phyloP scores from a whole-genome alignment of 257 asterid species.

The Anisodus tanguticus region DNA sequence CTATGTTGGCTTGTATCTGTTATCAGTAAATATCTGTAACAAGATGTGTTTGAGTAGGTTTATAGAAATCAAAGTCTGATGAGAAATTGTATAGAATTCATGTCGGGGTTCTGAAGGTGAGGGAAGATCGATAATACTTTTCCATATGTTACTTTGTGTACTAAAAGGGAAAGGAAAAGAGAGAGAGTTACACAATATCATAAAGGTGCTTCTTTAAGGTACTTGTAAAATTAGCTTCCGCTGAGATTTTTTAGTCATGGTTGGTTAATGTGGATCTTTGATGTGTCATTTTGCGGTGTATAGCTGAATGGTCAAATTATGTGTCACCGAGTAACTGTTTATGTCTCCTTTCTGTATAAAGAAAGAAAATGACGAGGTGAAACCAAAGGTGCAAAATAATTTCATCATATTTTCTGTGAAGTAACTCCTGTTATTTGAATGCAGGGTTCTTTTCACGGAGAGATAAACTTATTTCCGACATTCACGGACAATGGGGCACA shows the following conservation, averaged over 20 bases:
- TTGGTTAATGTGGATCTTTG: conserved; percentile 8
- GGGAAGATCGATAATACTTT: not conserved
- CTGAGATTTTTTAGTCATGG: not conserved
- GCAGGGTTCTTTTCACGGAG: conserved; percentile 42
- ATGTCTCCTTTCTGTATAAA: not conserved
- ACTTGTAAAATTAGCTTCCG: not conserved
- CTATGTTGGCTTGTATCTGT: not conserved
- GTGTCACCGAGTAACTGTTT: not conserved
- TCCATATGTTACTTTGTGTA: not conserved
- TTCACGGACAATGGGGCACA: conserved; percentile 59
- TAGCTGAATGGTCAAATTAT: conserved; percentile 26
- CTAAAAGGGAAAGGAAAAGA: not conserved
- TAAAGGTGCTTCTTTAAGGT: not conserved
- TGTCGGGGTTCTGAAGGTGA: conserved; percentile 16
- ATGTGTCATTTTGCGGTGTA: conserved; percentile 23
- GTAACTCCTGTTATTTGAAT: conserved; percentile 18
- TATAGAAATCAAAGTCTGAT: not conserved
- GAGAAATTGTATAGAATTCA: conserved; percentile 5
- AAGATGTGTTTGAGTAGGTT: conserved; percentile 7
- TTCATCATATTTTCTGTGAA: not conserved
- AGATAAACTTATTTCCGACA: conserved; percentile 27
- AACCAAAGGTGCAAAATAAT: not conserved
- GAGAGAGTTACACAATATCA: not conserved
- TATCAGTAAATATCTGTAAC: conserved; percentile 11
- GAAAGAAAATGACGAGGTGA: not conserved